Evolutionary conservation across 129 eudicot species (phyloP).

Genomic region (Helichrysum umbraculigerum): DNA sequence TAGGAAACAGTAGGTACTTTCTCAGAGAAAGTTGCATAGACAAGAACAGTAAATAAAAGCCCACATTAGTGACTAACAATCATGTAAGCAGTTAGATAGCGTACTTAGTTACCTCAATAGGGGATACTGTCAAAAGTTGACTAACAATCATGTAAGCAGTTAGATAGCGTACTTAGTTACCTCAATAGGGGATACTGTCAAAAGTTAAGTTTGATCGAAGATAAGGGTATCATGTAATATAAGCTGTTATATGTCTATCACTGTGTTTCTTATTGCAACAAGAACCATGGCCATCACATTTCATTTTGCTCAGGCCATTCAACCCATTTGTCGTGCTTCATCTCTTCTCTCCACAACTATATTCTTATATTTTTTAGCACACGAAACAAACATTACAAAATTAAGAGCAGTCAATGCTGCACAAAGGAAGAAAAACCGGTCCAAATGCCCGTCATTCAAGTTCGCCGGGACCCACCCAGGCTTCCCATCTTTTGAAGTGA

Average conservation of each 20-base stretch:
- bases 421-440: conserved; percentile 58
- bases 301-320: conserved; percentile 8
- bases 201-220: conserved; percentile 19
- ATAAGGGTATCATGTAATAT: conserved; percentile 16
- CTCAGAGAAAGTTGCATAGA: neutral
- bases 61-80: neutral
- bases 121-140: too few species aligned
- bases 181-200: neutral
- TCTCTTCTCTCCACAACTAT: conserved; percentile 54
- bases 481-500: conserved; percentile 55
- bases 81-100: neutral
- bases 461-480: conserved; percentile 65
- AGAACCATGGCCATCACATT: conserved; percentile 19
- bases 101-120: too few species aligned
- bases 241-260: conserved; percentile 28
- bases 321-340: conserved; percentile 36
- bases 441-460: conserved; percentile 65
- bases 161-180: neutral
- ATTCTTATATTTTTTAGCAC: conserved; percentile 64
- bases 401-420: conserved; percentile 57
- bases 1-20: neutral
- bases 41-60: neutral
- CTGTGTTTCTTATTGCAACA: conserved; percentile 32
- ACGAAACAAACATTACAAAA: conserved; percentile 50
- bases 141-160: neutral